Evolutionary conservation across 2,329 filamentous ascomycete genomes (phyloP).

Genomic region (Sarocladium brachiariae): DNA sequence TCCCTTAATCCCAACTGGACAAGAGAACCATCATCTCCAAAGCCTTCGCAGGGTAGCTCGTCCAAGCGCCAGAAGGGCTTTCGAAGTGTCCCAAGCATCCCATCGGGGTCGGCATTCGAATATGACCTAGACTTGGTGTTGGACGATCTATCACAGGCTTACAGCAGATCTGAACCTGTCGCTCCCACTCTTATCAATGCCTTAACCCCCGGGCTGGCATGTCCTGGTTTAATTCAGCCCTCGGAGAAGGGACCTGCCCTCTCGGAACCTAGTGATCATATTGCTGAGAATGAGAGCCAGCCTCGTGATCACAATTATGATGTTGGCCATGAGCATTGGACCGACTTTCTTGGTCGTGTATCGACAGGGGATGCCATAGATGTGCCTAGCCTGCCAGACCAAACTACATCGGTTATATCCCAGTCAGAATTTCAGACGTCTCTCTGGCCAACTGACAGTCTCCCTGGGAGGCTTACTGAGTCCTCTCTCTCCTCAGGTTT

Average conservation of each 20-base stretch:
- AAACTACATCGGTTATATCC: neutral
- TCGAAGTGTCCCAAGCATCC: too few species aligned
- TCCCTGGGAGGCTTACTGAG: neutral
- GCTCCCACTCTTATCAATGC: neutral
- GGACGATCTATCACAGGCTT: neutral
- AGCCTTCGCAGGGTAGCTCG: too few species aligned
- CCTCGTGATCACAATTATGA: neutral
- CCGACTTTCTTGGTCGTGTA: neutral
- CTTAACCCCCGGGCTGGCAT: neutral
- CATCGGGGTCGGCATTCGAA: neutral
- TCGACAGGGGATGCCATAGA: neutral
- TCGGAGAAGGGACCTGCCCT: neutral
- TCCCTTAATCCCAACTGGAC: conserved; percentile 15
- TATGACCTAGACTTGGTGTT: neutral
- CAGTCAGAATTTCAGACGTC: neutral
- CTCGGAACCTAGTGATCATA: neutral
- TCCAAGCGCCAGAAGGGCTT: too few species aligned
- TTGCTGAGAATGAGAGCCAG: neutral
- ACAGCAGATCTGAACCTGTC: neutral
- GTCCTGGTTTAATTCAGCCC: neutral
- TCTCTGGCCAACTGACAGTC: neutral
- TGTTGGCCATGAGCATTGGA: neutral
- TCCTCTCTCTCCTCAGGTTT: neutral
- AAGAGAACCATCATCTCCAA: too few species aligned
- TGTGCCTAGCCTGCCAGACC: neutral